Evolutionary conservation across 352 stramenopile genomes (phyloP).

Genomic region (Phytophthora podocarpi): DNA sequence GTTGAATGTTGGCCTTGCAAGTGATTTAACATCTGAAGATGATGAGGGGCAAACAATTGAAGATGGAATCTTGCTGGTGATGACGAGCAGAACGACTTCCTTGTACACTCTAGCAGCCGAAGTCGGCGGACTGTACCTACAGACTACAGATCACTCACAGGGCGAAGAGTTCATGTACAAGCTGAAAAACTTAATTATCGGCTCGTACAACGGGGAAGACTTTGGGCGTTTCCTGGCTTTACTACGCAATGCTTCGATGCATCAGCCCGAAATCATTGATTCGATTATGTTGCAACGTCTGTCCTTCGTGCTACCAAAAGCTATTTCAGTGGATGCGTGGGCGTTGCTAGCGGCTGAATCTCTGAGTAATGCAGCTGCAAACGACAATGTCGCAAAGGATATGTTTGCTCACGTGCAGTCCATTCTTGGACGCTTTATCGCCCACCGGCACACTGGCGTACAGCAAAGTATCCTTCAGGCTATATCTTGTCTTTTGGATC

Average conservation of each 20-base stretch:
- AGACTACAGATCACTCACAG: conserved; percentile 10
- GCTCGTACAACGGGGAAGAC: conserved; percentile 68
- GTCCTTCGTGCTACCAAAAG: conserved; percentile 67
- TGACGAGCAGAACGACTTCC: conserved; percentile 49
- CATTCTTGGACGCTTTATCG: conserved; percentile 53
- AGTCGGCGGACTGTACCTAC: conserved; percentile 58
- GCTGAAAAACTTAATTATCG: conserved; percentile 46
- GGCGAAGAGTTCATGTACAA: conserved; percentile 38
- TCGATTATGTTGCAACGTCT: conserved; percentile 75
- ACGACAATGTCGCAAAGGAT: conserved; percentile 36
- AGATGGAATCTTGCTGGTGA: conserved; percentile 55
- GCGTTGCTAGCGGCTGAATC: conserved; percentile 54
- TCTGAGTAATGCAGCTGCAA: conserved; percentile 49
- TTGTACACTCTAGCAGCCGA: conserved; percentile 73
- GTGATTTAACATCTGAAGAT: conserved; percentile 32
- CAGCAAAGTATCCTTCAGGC: conserved; percentile 51
- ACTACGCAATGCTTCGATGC: conserved; percentile 64
- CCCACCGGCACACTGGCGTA: conserved; percentile 55
- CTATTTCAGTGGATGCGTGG: conserved; percentile 63
- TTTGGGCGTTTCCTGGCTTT: conserved; percentile 68
- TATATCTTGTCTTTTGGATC: conserved; percentile 43
- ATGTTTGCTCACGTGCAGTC: conserved; percentile 59
- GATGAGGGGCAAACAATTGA: conserved; percentile 35
- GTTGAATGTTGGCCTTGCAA: conserved; percentile 36
- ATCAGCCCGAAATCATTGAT: conserved; percentile 61